phyloP scores from a whole-genome alignment of 306 rosid genomes.

The Begonia loranthoides region DNA sequence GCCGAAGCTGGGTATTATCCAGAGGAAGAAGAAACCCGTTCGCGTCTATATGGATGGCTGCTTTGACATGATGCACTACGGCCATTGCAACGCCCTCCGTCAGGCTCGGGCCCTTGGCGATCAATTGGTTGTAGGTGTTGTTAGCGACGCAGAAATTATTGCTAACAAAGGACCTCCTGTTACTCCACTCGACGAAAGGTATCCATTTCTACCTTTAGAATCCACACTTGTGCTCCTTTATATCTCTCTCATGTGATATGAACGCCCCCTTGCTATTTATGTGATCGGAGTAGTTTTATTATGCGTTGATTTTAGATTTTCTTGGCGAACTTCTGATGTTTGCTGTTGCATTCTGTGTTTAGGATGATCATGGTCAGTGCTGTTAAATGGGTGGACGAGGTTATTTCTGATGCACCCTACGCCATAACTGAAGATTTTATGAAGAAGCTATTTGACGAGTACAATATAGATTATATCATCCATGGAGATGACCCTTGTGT shows the following conservation, averaged over 20 bases:
- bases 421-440: conserved; percentile 52
- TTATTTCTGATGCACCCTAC: conserved; percentile 47
- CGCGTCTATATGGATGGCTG: conserved; percentile 52
- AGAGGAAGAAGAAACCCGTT: conserved; percentile 51
- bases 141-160: conserved; percentile 42
- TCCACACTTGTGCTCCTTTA: neutral
- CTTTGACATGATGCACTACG: conserved; percentile 63
- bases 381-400: conserved; percentile 55
- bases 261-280: neutral
- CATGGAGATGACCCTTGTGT: conserved; percentile 56
- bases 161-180: conserved; percentile 52
- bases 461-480: conserved; percentile 39
- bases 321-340: neutral
- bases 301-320: neutral
- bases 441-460: conserved; percentile 47
- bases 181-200: conserved; percentile 49
- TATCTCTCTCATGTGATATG: neutral
- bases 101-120: conserved; percentile 59
- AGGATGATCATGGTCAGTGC: conserved; percentile 54
- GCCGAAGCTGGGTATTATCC: conserved; percentile 16
- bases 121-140: conserved; percentile 46
- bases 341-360: neutral
- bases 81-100: conserved; percentile 58
- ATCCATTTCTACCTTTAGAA: conserved; percentile 5
- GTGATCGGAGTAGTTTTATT: neutral